Evolutionary conservation across 192 early-diverging fungal species (phyloP), one percentile per base, ranked within the genome.

Genomic region (Coemansia sp.): DNA sequence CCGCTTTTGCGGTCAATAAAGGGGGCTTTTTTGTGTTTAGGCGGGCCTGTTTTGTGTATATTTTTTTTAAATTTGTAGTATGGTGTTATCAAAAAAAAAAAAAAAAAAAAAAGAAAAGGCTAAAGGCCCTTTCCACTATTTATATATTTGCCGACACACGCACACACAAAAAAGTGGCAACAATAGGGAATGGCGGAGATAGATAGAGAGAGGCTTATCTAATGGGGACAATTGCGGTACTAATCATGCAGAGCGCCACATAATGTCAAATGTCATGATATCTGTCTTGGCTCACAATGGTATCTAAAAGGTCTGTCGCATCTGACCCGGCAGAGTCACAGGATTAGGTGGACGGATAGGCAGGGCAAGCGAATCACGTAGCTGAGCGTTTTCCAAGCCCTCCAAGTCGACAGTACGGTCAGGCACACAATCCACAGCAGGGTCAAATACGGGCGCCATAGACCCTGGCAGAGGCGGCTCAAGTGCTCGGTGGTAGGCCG

Each of bases 401-500:
- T 61, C 59, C 35, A 61, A 26, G 59, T 61, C 59, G 11, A 61
- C 37, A 8, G 59, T 61, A 3, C 59, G 59, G 7, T 37, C 59
- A 61, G 59, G 59, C 59, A 52, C 33, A 13, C 28, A 30, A 33
- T 58, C 55, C 16, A 19, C 64, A 4, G 47, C 64, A 35, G 64
- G 11, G 32, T 65, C 46, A 33, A 28, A 64, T 2, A 50, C 28
- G 7, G 21, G 10, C 32, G 14, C 32, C 63, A 6, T 16, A 10
- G 62, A 23, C 9, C 40, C 39, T 4, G 37, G 32, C 37, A 62
- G 60, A 5, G 40, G 23, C n/a, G 38, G 11, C 38, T 44, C 14
- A 16, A 63, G 16, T 3, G 62, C 62, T 6, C 44, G 59, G 5
- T 33, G 32, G 14, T 74, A 80, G 2, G 65, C 69, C 7, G 66